Percentiles rank a stretch among this genome's conserved stretches.
Conservation (phyloP, 2,329 filamentous ascomycete genomes). For the Aspergillus ochraceoroseus region DNA sequence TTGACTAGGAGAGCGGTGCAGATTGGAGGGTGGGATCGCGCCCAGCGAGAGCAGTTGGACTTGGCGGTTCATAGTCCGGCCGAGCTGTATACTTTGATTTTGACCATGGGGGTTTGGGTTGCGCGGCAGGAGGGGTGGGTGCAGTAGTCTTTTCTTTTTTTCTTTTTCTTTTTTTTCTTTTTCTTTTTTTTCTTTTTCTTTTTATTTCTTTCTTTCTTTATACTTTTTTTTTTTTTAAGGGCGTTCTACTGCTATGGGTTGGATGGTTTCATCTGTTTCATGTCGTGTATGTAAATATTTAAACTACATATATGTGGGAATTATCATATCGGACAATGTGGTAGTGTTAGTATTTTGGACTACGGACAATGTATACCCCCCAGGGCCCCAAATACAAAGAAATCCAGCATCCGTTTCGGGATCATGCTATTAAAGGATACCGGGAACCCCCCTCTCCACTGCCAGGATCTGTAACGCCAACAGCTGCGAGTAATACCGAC, state of each 20-base stretch:
- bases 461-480: conserved; percentile 51
- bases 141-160: not conserved
- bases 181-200: conserved; percentile 4
- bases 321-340: no score
- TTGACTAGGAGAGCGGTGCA: conserved; percentile 22
- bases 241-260: no score
- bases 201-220: conserved; percentile 1
- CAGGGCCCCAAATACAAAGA: no score
- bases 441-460: conserved; percentile 32
- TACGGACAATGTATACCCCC: no score
- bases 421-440: no score
- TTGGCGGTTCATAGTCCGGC: conserved; percentile 21
- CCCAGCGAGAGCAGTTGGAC: conserved; percentile 22
- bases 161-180: conserved; percentile 2
- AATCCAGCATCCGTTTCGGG: no score
- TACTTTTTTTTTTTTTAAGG: no score
- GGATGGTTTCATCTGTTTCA: no score
- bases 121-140: conserved; percentile 29
- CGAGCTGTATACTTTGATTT: conserved; percentile 28
- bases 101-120: conserved; percentile 32
- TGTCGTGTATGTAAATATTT: no score
- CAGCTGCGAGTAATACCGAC: conserved; percentile 56
- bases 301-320: no score
- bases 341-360: no score
- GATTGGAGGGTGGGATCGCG: conserved; percentile 26